Evolutionary conservation across 1,284 basidiomycete species (phyloP), one percentile per base, ranked within the genome.

Genomic region (Sporisorium scitamineum): DNA sequence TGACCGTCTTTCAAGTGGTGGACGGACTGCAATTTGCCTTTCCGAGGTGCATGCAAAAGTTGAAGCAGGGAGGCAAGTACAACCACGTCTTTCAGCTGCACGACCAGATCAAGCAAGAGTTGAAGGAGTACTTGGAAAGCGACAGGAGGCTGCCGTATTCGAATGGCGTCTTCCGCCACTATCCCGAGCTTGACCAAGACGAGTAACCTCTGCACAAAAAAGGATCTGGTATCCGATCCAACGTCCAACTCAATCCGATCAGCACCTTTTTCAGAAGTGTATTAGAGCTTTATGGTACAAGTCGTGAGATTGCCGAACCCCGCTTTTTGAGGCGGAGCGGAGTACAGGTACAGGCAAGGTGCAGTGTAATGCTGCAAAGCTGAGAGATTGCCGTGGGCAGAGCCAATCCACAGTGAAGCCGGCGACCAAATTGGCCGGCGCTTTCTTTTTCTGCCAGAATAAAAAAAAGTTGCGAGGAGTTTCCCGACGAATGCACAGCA

Each of bases 1-100:
- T 89, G 18, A 85, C 85, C 22, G 80, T 89, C 24, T 89, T 88
- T 82, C 88, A 83, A 53, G 73, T 87, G 22, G 11, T 87, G 2
- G 80, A 83, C 20, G 87, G 88, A 48, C 67, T 89, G n/a, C 61
- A 80, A 20, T 88, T 86, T 71, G 88, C 89, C 22, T 89, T 89
- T 81, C 89, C 89, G 4, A 86, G 81, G 37, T 84, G 86, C 14
- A 78, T 87, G 73, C 74, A 59, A 7, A 79, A 82, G 27, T 52
- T 88, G 14, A 52, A 75, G 42, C 64, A 76, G n/a, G 41, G 45
- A 4, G 60, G 41, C 42, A 76, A 86, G 54, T 88, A 87, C 76
- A 76, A 82, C 5, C 72, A 82, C 14, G 39, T 86, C 27, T 76
- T 78, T 22, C 58, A 47, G 9, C 76, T 84, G 20, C 67, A 83